Conservation (phyloP, 2,329 filamentous ascomycete species). For the Podosphaera xanthii region DNA sequence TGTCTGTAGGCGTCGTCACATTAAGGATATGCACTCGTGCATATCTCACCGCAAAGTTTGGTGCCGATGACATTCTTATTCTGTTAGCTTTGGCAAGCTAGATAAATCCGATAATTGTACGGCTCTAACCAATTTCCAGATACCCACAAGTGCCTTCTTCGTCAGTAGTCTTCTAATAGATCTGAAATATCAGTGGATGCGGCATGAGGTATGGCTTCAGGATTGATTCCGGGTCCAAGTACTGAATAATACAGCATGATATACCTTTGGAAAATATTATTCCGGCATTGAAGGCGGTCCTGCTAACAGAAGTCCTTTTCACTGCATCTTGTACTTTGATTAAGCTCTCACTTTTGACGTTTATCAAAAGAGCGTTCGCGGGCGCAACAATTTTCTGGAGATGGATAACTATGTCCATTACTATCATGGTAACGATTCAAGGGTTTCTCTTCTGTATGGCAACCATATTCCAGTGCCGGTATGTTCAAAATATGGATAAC, state of each 20-base stretch:
- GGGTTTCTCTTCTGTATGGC: constrained; percentile 10
- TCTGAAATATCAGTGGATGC: constrained; percentile 18
- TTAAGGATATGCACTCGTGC: constrained; percentile 25
- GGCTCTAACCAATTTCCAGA: constrained; percentile 3
- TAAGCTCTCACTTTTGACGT: constrained; percentile 19
- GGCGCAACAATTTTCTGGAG: constrained; percentile 9
- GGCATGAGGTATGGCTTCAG: constrained; percentile 13
- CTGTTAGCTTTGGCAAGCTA: constrained; percentile 18
- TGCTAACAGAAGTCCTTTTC: constrained; percentile 20
- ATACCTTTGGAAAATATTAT: constrained; percentile 16
- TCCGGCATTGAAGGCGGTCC: constrained; percentile 18
- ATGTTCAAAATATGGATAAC: constrained; percentile 1
- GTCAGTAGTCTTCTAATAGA: constrained; percentile 17
- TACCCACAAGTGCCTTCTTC: constrained; percentile 19
- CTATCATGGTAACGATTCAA: constrained; percentile 8
- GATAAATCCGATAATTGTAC: too few species aligned
- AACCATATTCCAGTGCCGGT: constrained; percentile 12
- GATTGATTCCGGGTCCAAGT: not conserved
- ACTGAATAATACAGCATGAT: constrained; percentile 16
- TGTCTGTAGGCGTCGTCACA: constrained; percentile 21
- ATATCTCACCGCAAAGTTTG: constrained; percentile 21
- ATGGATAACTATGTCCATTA: constrained; percentile 7
- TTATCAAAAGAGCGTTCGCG: constrained; percentile 9
- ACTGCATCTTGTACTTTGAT: constrained; percentile 16
- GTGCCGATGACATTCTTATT: constrained; percentile 25